Conservation (phyloP, 371 early-diverging fungal genomes). For the Apophysomyces sp. region DNA sequence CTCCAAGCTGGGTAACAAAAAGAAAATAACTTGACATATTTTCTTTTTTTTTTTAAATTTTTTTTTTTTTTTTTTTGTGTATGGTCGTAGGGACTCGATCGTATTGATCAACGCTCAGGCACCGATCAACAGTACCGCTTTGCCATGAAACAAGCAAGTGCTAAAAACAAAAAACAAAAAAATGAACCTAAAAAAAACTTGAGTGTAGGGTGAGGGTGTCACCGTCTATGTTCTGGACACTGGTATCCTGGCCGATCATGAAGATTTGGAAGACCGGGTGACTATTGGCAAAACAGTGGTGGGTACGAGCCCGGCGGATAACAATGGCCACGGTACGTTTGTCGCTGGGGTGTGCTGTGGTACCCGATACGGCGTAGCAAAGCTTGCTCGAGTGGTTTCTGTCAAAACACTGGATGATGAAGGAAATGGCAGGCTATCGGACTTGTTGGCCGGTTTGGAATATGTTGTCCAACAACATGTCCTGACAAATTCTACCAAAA, state of each 20-base stretch:
- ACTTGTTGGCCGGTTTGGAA: conserved; percentile 64
- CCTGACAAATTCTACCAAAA: conserved; percentile 19
- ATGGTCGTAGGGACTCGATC: conserved; percentile 31
- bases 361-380: conserved; percentile 59
- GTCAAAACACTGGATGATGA: conserved; percentile 60
- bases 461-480: conserved; percentile 52
- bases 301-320: conserved; percentile 20
- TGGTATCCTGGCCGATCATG: conserved; percentile 25
- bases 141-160: conserved; percentile 27
- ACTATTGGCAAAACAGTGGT: conserved; percentile 32
- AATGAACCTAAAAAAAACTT: not conserved
- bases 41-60: not conserved
- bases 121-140: conserved; percentile 36
- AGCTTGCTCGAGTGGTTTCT: conserved; percentile 56
- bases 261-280: conserved; percentile 36
- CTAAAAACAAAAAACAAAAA: not conserved
- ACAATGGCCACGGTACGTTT: conserved; percentile 58
- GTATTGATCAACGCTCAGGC: conserved; percentile 45
- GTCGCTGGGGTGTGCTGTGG: conserved; percentile 67
- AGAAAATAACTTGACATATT: not conserved
- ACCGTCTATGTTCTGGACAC: conserved; percentile 44
- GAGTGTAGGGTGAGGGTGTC: conserved; percentile 26
- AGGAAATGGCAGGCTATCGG: conserved; percentile 53
- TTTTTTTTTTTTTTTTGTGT: not conserved
- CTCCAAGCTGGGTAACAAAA: conserved; percentile 46